Evolutionary conservation across 352 stramenopile species (phyloP), one percentile per base, ranked within the genome.

Genomic region (Phytopythium litorale): DNA sequence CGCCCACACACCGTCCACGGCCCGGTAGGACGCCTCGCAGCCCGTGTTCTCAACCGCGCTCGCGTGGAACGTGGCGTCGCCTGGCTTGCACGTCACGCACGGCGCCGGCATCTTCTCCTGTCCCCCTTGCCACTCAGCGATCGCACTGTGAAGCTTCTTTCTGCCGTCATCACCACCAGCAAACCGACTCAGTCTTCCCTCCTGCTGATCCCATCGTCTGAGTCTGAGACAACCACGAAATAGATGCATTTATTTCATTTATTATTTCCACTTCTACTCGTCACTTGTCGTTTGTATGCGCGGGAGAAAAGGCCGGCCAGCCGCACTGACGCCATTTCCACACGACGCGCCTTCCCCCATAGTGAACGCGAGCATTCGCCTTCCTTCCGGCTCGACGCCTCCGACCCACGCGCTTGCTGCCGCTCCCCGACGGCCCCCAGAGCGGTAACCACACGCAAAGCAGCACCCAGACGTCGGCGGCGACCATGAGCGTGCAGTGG

Each of bases 1-100:
- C 16, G 21, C 23, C 12, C 1, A 58, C 73, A 23, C 37, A 88
- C 78, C 75, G 48, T 93, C 84, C 16, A 93, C 81, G 38, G 67
- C 70, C 66, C 83, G 63, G 65, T 93, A 93, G 45, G 68, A 73
- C 42, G 63, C 64, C 55, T 90, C 78, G 61, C 84, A 93, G 46
- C 81, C 84, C 15, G 79, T 91, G 71, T 76, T 84, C 23, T 75
- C 73, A 25, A 93, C 78, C 32, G 84, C 84, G 59, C 71, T 88
- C 61, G 78, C 49, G 74, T 91, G 81, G 57, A 84, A 62, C 68
- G 84, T 88, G 56, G 76, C 70, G 66, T 93, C 71, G 38, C 78
- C 81, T 0, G 78, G 75, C 67, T 88, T 90, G 72, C 84, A 93
- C 49, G 79, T 86, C 25, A 87, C 63, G 66, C 84, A 92, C 30